Percentiles rank a stretch among this genome's conserved stretches.
Conservation (phyloP, 371 early-diverging fungal species). For the Dinochytrium kinnereticum region DNA sequence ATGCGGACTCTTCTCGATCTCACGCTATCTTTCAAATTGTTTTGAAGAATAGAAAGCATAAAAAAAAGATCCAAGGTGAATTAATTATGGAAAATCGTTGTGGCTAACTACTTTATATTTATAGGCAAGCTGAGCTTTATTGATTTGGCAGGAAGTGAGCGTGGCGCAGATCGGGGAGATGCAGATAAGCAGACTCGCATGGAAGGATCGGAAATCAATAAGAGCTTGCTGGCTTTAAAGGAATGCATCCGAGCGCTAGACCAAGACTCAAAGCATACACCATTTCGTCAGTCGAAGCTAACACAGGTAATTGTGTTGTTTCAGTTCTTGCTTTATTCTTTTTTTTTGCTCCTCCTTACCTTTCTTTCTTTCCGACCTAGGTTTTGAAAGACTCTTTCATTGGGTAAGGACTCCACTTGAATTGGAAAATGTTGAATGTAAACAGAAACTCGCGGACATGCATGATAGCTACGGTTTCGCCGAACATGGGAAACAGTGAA, state of each 20-base stretch:
- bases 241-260: constrained; percentile 98
- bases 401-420: constrained; percentile 58
- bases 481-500: constrained; percentile 89
- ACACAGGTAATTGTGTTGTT: constrained; percentile 72
- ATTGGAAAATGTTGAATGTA: neutral
- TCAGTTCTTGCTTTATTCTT: neutral
- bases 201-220: constrained; percentile 99
- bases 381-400: constrained; percentile 98
- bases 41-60: constrained; percentile 70
- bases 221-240: constrained; percentile 94
- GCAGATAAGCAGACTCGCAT: constrained; percentile 88
- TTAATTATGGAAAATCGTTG: neutral
- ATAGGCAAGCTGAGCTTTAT: constrained; percentile 94
- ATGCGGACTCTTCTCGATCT: constrained; percentile 94
- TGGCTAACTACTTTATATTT: too few relatives aligned
- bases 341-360: neutral
- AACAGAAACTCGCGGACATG: constrained; percentile 87
- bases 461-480: constrained; percentile 97
- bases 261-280: constrained; percentile 90
- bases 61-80: constrained; percentile 56
- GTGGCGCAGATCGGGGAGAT: constrained; percentile 97
- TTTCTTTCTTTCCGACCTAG: constrained; percentile 30
- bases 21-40: constrained; percentile 97
- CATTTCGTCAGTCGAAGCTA: constrained; percentile 96
- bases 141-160: constrained; percentile 98